These are phyloP conservation scores for Colletotrichum sp. DNA, from an alignment of 2,329 filamentous ascomycete species.

Conservation along the genomic window DNA sequence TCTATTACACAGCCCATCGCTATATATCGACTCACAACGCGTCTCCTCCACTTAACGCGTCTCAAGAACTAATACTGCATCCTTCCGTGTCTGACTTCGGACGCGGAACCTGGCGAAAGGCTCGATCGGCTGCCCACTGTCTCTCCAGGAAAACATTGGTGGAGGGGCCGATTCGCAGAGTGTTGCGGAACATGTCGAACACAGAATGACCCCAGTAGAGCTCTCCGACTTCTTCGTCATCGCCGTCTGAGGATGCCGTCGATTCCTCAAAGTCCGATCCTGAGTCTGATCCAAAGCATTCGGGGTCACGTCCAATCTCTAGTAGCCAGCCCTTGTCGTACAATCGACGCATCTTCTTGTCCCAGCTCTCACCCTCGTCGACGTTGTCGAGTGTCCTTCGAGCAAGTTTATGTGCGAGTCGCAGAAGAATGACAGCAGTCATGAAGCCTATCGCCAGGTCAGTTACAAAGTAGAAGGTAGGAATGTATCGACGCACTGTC, in stretches of 20 bases:
- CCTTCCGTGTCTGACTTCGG: background rate
- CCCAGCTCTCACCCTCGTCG: background rate
- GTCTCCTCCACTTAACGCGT: background rate
- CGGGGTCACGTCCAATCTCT: background rate
- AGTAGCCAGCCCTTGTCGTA: background rate
- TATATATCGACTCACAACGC: background rate
- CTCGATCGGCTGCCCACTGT: background rate
- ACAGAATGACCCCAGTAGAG: background rate
- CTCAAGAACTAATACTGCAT: background rate
- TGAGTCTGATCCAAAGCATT: background rate
- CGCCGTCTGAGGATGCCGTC: background rate
- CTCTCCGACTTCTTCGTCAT: background rate
- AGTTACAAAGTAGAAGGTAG: background rate
- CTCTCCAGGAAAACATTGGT: background rate
- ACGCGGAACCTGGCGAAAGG: background rate
- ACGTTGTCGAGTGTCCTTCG: background rate
- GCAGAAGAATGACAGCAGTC: background rate
- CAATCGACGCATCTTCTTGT: background rate
- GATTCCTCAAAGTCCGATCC: background rate
- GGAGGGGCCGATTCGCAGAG: background rate
- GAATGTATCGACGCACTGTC: background rate
- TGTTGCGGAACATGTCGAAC: background rate
- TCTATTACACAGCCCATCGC: background rate
- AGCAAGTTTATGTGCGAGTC: background rate
- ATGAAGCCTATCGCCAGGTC: conserved; percentile 2